Evolutionary conservation across 192 early-diverging fungal species (phyloP).

Genomic region (Umbelopsis ramanniana): DNA sequence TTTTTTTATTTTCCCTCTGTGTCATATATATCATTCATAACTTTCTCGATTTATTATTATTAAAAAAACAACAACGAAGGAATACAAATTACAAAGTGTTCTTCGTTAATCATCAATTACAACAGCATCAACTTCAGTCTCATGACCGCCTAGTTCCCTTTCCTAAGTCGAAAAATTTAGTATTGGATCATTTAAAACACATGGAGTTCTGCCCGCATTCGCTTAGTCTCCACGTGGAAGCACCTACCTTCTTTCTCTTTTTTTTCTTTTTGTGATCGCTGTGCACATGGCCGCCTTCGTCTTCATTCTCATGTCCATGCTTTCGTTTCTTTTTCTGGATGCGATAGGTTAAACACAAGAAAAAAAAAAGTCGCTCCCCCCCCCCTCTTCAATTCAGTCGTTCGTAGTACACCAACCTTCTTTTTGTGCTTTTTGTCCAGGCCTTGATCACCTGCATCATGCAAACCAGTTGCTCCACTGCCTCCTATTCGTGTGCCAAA

Average conservation of each 20-base stretch:
- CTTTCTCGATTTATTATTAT: too few species aligned
- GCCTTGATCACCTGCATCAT: slow-evolving; percentile 22
- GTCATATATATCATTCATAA: slow-evolving; percentile 2
- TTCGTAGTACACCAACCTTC: slow-evolving; percentile 29
- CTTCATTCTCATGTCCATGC: slow-evolving; percentile 41
- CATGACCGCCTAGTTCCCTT: slow-evolving; percentile 2
- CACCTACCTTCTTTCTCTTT: slow-evolving; percentile 45
- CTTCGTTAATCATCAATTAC: slow-evolving; percentile 13
- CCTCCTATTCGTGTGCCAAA: slow-evolving; percentile 12
- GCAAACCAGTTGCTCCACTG: not conserved
- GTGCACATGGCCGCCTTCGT: slow-evolving; percentile 34
- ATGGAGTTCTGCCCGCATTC: not conserved
- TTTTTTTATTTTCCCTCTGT: not conserved
- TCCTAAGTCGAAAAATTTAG: not conserved
- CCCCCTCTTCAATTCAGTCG: too few species aligned
- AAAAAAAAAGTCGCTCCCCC: too few species aligned
- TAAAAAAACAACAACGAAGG: not conserved
- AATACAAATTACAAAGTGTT: not conserved
- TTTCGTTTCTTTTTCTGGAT: slow-evolving; percentile 46
- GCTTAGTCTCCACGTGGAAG: slow-evolving; percentile 1
- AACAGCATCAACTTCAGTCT: slow-evolving; percentile 8
- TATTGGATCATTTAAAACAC: not conserved
- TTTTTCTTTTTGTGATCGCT: slow-evolving; percentile 46
- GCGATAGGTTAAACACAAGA: not conserved
- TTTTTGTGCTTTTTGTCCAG: slow-evolving; percentile 43